These are phyloP conservation scores for Mucor sp. DNA, from an alignment of 371 early-diverging fungal genomes.

Conservation along the genomic window DNA sequence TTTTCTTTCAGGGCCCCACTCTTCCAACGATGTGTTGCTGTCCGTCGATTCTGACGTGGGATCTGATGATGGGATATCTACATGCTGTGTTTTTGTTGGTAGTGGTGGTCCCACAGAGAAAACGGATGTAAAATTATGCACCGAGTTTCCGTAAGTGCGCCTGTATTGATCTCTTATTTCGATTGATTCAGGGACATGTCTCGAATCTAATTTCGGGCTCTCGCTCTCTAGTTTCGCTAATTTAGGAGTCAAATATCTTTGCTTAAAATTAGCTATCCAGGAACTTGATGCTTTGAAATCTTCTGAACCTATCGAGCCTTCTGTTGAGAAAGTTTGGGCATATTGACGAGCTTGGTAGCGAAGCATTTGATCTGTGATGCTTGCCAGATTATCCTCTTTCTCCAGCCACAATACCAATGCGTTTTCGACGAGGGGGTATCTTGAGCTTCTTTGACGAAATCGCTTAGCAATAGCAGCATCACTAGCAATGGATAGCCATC, in stretches of 20 bases:
- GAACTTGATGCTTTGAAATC: conserved; percentile 27
- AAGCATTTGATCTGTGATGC: conserved; percentile 25
- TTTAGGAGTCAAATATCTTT: conserved; percentile 9
- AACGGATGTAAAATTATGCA: not conserved
- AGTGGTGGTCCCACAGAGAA: not conserved
- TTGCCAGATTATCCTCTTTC: conserved; percentile 6
- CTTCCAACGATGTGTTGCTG: not conserved
- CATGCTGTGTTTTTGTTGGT: not conserved
- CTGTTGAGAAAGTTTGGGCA: conserved; percentile 12
- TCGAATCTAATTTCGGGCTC: not conserved
- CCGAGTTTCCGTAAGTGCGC: not conserved
- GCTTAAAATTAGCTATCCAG: conserved; percentile 21
- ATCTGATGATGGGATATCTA: not conserved
- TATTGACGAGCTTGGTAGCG: conserved; percentile 16
- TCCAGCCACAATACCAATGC: conserved; percentile 17
- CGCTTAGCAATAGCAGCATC: conserved; percentile 20
- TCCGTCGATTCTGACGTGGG: not conserved
- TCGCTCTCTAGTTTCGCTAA: not conserved
- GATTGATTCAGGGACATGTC: not conserved
- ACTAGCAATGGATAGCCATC: conserved; percentile 21
- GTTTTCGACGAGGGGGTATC: conserved; percentile 24
- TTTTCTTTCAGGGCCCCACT: not conserved
- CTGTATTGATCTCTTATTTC: not conserved
- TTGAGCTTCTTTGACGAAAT: conserved; percentile 20
- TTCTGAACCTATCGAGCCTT: conserved; percentile 11